Conservation (phyloP, 108 stramenopile genomes). For the Poteriospumella lacustris region DNA sequence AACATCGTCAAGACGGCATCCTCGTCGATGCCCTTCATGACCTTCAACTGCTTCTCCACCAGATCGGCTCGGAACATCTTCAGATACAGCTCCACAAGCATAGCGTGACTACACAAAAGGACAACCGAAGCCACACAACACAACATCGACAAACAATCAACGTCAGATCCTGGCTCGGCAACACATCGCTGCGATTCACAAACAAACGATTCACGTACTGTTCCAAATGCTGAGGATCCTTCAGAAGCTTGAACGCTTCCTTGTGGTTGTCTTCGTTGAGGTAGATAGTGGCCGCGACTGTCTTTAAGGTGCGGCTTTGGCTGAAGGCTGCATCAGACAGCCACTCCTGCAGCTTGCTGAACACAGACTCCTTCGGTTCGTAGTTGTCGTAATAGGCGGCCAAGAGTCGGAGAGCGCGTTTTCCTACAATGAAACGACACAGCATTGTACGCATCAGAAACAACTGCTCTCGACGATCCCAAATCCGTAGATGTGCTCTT, state of each 20-base stretch:
- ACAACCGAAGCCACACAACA: not conserved
- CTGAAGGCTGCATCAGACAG: slow-evolving; percentile 40
- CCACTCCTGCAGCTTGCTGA: slow-evolving; percentile 48
- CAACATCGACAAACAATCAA: too few species aligned
- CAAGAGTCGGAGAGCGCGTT: slow-evolving; percentile 59
- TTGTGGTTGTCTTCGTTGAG: slow-evolving; percentile 66
- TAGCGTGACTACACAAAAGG: not conserved
- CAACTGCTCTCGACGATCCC: too few species aligned
- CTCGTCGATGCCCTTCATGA: slow-evolving; percentile 75
- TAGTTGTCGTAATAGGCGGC: slow-evolving; percentile 65
- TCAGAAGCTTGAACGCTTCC: slow-evolving; percentile 83
- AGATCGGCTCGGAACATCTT: slow-evolving; percentile 87
- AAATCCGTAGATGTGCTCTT: not conserved
- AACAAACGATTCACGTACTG: slow-evolving; percentile 40
- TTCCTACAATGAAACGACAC: not conserved
- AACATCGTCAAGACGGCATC: slow-evolving; percentile 91
- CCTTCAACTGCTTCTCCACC: slow-evolving; percentile 61
- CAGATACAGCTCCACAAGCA: slow-evolving; percentile 75
- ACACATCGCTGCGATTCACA: too few species aligned
- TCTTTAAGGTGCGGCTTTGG: slow-evolving; percentile 66
- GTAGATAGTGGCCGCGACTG: slow-evolving; percentile 79
- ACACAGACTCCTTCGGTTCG: slow-evolving; percentile 45
- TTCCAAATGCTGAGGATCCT: slow-evolving; percentile 75
- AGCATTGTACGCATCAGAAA: too few species aligned
- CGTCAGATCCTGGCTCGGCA: too few species aligned